These are phyloP conservation scores for Cladosporium velox DNA, from an alignment of 2,329 filamentous ascomycete species.

Conservation along the genomic window DNA sequence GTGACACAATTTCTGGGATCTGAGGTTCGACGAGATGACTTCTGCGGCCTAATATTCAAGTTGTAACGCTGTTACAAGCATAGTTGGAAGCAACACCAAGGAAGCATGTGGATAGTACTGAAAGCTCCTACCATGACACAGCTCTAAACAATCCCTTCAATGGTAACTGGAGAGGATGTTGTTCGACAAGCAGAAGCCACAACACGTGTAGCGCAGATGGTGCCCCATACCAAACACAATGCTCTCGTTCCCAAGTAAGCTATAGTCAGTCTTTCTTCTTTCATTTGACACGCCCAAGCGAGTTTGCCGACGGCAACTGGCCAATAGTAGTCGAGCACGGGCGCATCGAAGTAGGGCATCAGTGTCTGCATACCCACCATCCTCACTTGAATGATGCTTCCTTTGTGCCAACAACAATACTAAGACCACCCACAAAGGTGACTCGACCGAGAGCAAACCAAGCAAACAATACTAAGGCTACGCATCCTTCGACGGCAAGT, in stretches of 20 bases:
- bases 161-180: neutral
- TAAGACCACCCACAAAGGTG: constrained; percentile 21
- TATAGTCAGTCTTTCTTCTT: neutral
- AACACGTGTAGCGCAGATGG: neutral
- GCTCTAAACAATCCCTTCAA: neutral
- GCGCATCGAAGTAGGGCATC: neutral
- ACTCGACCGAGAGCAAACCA: neutral
- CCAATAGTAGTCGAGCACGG: neutral
- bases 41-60: neutral
- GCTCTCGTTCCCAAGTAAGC: neutral
- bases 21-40: neutral
- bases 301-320: neutral
- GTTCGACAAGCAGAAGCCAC: neutral
- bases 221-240: neutral
- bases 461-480: constrained; percentile 10
- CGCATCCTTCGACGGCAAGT: neutral
- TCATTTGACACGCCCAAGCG: neutral
- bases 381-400: neutral
- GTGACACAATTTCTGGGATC: neutral
- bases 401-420: constrained; percentile 23
- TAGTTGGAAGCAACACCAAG: too few relatives aligned
- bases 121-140: neutral
- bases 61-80: neutral
- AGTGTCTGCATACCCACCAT: neutral
- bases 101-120: neutral